Evolutionary conservation across 2,329 filamentous ascomycete species (phyloP), one percentile per base, ranked within the genome.

Genomic region (Diaporthe destruens): DNA sequence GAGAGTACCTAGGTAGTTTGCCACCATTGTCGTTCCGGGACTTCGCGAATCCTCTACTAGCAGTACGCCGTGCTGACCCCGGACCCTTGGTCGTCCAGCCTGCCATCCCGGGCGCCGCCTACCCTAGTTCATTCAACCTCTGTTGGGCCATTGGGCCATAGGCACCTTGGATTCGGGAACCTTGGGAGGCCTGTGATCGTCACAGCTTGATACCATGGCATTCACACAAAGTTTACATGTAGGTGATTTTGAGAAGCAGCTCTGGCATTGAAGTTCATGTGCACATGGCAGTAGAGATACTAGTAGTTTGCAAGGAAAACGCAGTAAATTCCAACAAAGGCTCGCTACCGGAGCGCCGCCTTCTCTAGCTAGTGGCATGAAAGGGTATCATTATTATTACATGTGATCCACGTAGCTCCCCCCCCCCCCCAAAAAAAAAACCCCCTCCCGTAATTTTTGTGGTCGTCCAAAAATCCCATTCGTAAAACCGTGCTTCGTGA

Each of bases 361-460:
- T 36, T 53, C 44, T 66, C 68, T 61, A 68, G 68, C 68, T 51
- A 61, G 55, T 59, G 44, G 47, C 55, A 70, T 70, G 68, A 70
- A 61, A 70, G 68, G 68, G 68, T 70, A 70, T 70, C 68, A 42
- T 70, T 61, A 70, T 70, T 61, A 70, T 61, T 61, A 70, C 44
- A 70, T 42, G 55, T 44, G 68, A 53, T 70, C 55, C 68, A 57
- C 34, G 49, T 70, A 61, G 55, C 49, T 70, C 44, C 20, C n/a
- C 68, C 12, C 32, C 34, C 34, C 6, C 23, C 42, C 1, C 5
- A 12, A 25, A 49, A 23, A 47, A 20, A n/a, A n/a, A 20, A 23
- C n/a, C 34, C 54, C 68, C n/a, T 14, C 34, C n/a, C 23, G 53
- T 36, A 42, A 57, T 61, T 69, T 59, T n/a, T 61, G 23, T 61